Percentiles rank a stretch among this genome's conserved stretches.
Evolutionary conservation across 345 rosid species (phyloP).

Genomic region (Populus davidiana): DNA sequence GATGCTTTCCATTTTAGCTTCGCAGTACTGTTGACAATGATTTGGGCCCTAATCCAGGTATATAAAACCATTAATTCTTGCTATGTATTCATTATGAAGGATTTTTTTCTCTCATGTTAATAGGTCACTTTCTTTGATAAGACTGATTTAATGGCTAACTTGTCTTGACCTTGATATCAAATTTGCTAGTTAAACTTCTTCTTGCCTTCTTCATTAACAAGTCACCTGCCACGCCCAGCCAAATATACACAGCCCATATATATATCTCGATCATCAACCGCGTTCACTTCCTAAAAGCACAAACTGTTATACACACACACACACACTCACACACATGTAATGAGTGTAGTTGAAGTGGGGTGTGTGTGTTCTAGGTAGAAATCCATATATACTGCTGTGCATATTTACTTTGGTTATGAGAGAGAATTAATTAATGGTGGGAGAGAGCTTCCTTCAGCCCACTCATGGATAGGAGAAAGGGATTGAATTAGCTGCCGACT

Average conservation of each 20-base stretch:
- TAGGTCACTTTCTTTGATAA: not conserved
- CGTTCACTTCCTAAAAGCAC: not conserved
- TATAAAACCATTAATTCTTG: not conserved
- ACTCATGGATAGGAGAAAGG: slow-evolving; percentile 56
- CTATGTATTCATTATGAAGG: too few relatives aligned
- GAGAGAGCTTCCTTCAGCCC: slow-evolving; percentile 92
- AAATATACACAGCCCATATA: not conserved
- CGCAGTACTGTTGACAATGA: not conserved
- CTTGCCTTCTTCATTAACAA: not conserved
- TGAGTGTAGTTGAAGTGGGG: not conserved
- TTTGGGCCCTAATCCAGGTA: not conserved
- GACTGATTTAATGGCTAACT: not conserved
- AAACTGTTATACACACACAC: not conserved
- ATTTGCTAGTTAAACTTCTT: not conserved
- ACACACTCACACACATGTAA: not conserved
- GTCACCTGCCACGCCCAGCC: not conserved
- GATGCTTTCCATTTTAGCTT: not conserved
- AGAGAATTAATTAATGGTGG: slow-evolving; percentile 12
- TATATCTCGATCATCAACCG: not conserved
- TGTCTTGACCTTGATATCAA: not conserved
- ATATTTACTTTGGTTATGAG: not conserved
- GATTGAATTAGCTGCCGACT: slow-evolving; percentile 88
- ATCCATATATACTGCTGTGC: not conserved
- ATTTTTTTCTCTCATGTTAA: not conserved
- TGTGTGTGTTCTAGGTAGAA: not conserved